phyloP scores from a whole-genome alignment of 192 early-diverging fungal species.

The Dissophora ornata region DNA sequence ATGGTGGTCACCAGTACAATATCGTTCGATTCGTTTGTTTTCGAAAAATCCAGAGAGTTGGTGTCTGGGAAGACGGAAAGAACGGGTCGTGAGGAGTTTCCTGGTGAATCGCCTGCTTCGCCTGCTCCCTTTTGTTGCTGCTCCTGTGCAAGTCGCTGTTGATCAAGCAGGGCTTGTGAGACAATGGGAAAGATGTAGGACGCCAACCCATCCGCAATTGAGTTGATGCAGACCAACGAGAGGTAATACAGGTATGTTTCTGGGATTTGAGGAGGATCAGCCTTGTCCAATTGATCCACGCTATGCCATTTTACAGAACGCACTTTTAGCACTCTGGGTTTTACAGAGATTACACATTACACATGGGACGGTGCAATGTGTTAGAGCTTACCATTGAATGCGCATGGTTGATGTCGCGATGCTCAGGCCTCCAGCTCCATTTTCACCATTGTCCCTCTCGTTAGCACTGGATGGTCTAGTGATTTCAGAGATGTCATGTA shows the following conservation, averaged over 20 bases:
- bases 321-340: too few relatives aligned
- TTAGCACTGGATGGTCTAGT: constrained; percentile 8
- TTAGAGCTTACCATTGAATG: constrained; percentile 74
- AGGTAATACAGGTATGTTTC: constrained; percentile 90
- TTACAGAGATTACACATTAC: too few relatives aligned
- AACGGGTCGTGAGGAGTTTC: neutral
- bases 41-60: constrained; percentile 36
- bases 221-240: constrained; percentile 75
- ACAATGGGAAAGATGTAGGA: constrained; percentile 71
- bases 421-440: constrained; percentile 57
- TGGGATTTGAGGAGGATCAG: constrained; percentile 88
- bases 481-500: constrained; percentile 34
- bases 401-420: constrained; percentile 68
- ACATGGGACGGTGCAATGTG: too few relatives aligned
- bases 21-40: constrained; percentile 50
- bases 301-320: constrained; percentile 31
- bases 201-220: constrained; percentile 79
- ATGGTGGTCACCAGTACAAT: constrained; percentile 77
- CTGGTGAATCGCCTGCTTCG: neutral
- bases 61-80: constrained; percentile 38
- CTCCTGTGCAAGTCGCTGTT: constrained; percentile 36
- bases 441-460: constrained; percentile 19
- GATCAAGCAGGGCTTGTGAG: constrained; percentile 51
- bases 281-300: constrained; percentile 93
- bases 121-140: constrained; percentile 18